Evolutionary conservation across 164 flowering plant genomes (phyloP).

Genomic region (Aristolochia contorta): DNA sequence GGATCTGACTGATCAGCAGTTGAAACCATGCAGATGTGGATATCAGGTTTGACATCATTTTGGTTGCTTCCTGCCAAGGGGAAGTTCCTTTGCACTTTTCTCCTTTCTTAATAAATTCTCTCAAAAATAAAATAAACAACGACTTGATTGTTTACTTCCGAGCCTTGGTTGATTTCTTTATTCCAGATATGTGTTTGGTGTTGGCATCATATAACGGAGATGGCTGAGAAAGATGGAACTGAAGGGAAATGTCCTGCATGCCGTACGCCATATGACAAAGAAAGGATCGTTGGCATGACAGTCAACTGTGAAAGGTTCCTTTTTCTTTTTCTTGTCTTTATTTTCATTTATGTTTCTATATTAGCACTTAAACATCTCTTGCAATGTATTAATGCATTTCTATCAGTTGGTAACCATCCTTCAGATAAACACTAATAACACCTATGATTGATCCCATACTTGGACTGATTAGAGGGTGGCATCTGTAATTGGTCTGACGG

Average conservation of each 20-base stretch:
- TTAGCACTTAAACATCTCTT: not conserved
- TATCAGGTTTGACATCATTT: slow-evolving; percentile 69
- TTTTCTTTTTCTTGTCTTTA: not conserved
- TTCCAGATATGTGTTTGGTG: slow-evolving; percentile 96
- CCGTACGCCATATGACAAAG: slow-evolving; percentile 85
- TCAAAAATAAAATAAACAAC: too few relatives aligned
- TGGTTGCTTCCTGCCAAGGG: too few relatives aligned
- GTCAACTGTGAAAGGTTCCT: slow-evolving; percentile 64
- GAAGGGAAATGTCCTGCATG: slow-evolving; percentile 99
- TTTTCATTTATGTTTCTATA: not conserved
- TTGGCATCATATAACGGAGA: slow-evolving; percentile 98
- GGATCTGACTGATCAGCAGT: slow-evolving; percentile 96
- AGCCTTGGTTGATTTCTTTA: not conserved
- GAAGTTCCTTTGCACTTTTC: too few relatives aligned
- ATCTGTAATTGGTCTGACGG: too few relatives aligned
- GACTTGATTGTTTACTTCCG: not conserved
- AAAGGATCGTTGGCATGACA: slow-evolving; percentile 83
- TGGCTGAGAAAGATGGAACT: slow-evolving; percentile 93
- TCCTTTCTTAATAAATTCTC: too few relatives aligned
- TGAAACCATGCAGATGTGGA: slow-evolving; percentile 97
- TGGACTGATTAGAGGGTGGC: too few relatives aligned
- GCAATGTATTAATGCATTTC: too few relatives aligned
- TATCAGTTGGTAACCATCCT: too few relatives aligned
- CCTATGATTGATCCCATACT: too few relatives aligned
- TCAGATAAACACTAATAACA: too few relatives aligned